These are phyloP conservation scores for Acorus calamus DNA, from an alignment of 106 monocot genomes.

Conservation along the genomic window DNA sequence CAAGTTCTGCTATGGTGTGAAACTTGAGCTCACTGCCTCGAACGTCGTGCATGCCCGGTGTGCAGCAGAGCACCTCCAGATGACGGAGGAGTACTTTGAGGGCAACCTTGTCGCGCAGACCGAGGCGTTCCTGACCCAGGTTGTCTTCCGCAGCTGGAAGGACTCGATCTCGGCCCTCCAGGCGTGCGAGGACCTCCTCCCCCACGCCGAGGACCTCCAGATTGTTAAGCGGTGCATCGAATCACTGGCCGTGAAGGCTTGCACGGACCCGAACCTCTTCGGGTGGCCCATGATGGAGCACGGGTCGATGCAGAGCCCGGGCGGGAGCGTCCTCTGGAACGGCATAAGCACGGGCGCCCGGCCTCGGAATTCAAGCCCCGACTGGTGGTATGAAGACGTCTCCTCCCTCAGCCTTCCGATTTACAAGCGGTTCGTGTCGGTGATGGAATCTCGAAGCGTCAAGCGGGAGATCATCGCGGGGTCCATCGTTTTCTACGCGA, in stretches of 20 bases:
- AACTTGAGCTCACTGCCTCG: conserved; percentile 34
- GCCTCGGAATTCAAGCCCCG: conserved; percentile 16
- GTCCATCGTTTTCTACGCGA: conserved; percentile 21
- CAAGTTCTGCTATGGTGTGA: conserved; percentile 40
- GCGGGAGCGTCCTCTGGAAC: conserved; percentile 51
- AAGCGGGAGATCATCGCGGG: conserved; percentile 27
- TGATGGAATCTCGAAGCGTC: conserved; percentile 29
- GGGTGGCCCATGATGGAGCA: conserved; percentile 1
- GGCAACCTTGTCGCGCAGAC: conserved; percentile 32
- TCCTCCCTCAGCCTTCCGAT: conserved; percentile 30
- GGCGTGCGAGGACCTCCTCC: conserved; percentile 21
- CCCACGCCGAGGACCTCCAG: conserved; percentile 23
- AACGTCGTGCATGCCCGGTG: conserved; percentile 33
- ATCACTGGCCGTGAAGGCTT: conserved; percentile 25
- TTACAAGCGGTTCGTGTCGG: conserved; percentile 27
- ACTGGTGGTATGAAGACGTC: conserved; percentile 56
- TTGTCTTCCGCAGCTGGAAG: conserved; percentile 35
- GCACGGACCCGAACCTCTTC: conserved; percentile 26
- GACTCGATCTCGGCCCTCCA: conserved; percentile 28
- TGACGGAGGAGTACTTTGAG: conserved; percentile 42
- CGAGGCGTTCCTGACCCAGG: conserved; percentile 26
- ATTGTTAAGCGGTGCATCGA: conserved; percentile 33
- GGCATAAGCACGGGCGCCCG: conserved; percentile 36
- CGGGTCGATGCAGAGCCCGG: conserved; percentile 45
- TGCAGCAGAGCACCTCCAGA: conserved; percentile 30